phyloP scores from a whole-genome alignment of 768 basidiomycete genomes.

The Tricholomella constricta region DNA sequence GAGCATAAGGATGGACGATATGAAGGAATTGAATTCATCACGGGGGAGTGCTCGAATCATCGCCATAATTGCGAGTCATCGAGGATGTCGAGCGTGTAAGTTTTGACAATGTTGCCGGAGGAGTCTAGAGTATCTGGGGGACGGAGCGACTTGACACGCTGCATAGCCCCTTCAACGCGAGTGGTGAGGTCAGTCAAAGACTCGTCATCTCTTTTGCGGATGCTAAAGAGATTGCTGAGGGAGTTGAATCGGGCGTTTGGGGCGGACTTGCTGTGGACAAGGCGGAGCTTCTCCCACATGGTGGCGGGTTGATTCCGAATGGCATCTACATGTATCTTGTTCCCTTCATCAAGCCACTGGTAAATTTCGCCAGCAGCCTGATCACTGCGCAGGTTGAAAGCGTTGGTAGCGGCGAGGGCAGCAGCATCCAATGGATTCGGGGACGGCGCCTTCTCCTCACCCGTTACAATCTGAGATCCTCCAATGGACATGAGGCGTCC shows the following conservation, averaged over 20 bases:
- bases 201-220: slow-evolving; percentile 1
- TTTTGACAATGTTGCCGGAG: background rate
- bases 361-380: too few species aligned
- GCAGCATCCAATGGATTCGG: background rate
- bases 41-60: background rate
- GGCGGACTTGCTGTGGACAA: slow-evolving; percentile 4
- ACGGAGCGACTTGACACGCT: background rate
- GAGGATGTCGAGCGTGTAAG: background rate
- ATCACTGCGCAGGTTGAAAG: slow-evolving; percentile 1
- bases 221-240: slow-evolving; percentile 2
- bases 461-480: background rate
- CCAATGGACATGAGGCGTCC: slow-evolving; percentile 4
- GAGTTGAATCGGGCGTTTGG: slow-evolving; percentile 3
- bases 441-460: background rate
- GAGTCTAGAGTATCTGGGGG: background rate
- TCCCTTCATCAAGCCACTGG: slow-evolving; percentile 6
- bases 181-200: background rate
- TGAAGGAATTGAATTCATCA: background rate
- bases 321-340: background rate
- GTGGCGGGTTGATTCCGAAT: background rate
- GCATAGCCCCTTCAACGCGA: slow-evolving; percentile 3
- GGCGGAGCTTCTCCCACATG: slow-evolving; percentile 4
- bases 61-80: background rate
- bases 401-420: background rate
- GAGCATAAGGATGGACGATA: too few species aligned